phyloP scores from a whole-genome alignment of 345 rosid genomes.

The Cardiospermum halicacabum region DNA sequence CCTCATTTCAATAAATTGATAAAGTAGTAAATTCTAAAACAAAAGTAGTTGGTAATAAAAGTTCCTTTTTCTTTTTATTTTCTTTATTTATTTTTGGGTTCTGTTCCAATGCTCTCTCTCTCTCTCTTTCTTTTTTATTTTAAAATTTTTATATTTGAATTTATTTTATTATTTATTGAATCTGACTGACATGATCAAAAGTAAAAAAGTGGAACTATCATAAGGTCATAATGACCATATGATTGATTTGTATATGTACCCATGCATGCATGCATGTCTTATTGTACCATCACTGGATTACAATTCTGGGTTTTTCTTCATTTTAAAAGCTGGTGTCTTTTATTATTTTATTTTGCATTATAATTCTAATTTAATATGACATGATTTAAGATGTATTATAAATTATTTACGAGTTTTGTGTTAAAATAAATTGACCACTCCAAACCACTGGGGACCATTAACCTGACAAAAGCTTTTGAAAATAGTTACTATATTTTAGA shows the following conservation, averaged over 20 bases:
- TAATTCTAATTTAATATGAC: too few species aligned
- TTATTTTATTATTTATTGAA: background rate
- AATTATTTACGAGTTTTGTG: too few species aligned
- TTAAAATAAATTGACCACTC: too few species aligned
- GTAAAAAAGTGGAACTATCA: background rate
- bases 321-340: too few species aligned
- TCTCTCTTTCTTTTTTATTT: background rate
- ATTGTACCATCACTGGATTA: background rate
- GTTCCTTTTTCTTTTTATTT: background rate
- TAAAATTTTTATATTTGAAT: too few species aligned
- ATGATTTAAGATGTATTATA: too few species aligned
- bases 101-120: background rate
- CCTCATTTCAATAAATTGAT: background rate
- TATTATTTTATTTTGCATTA: too few species aligned
- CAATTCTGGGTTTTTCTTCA: background rate
- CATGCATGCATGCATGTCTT: slow-evolving; percentile 3
- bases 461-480: too few species aligned
- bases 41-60: background rate
- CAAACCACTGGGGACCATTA: too few species aligned
- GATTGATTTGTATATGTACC: background rate
- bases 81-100: background rate
- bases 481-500: too few species aligned
- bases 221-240: slow-evolving; percentile 5
- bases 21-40: background rate
- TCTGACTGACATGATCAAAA: slow-evolving; percentile 1